Evolutionary conservation across 441 rosid genomes (phyloP).

Genomic region (Populus hybrid): DNA sequence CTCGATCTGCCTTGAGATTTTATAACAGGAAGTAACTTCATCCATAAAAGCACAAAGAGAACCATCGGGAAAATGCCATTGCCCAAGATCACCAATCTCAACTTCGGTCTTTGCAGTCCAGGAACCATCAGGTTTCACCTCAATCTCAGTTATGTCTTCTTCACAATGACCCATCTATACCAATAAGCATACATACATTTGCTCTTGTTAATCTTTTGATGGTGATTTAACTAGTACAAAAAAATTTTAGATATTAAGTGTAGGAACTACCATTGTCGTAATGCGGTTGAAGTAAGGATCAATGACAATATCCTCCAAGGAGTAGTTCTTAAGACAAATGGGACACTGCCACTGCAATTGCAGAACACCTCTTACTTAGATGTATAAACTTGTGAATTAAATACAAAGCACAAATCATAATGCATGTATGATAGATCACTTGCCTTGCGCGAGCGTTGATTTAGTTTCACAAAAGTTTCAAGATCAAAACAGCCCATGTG

Average conservation of each 20-base stretch:
- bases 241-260: background rate
- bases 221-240: background rate
- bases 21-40: slow-evolving; percentile 33
- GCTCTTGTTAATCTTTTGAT: too few relatives aligned
- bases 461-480: slow-evolving; percentile 79
- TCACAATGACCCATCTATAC: slow-evolving; percentile 74
- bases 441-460: slow-evolving; percentile 88
- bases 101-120: slow-evolving; percentile 74
- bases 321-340: slow-evolving; percentile 70
- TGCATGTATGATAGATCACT: background rate
- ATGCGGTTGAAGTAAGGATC: slow-evolving; percentile 84
- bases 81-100: slow-evolving; percentile 63
- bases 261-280: slow-evolving; percentile 53
- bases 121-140: slow-evolving; percentile 81
- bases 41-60: slow-evolving; percentile 39
- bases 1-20: slow-evolving; percentile 44
- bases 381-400: background rate
- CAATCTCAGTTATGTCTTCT: slow-evolving; percentile 67
- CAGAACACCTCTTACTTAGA: slow-evolving; percentile 9
- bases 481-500: slow-evolving; percentile 93
- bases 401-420: background rate
- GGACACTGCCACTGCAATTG: slow-evolving; percentile 89
- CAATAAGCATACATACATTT: background rate
- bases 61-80: slow-evolving; percentile 73
- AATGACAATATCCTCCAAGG: slow-evolving; percentile 64